Evolutionary conservation across 73 alveolate genomes (phyloP).

Genomic region (Paramecium primaurelia): DNA sequence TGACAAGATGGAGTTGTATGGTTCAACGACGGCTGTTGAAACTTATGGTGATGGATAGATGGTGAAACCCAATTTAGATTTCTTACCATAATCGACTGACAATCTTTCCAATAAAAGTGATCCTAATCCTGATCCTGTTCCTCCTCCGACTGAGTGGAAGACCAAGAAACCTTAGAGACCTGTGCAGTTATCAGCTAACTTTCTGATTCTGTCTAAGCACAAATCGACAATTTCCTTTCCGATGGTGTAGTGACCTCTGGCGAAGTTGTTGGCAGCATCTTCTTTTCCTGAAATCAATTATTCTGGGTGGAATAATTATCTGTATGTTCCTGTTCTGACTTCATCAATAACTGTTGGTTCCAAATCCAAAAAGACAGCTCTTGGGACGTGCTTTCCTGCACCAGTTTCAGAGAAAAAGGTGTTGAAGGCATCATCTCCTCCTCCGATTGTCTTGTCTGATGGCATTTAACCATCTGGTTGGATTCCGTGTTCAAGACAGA

Average conservation of each 20-base stretch:
- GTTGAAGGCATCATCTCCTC: constrained; percentile 97
- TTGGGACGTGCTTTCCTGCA: constrained; percentile 97
- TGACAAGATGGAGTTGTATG: constrained; percentile 84
- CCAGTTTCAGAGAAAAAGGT: constrained; percentile 98
- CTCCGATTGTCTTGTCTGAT: constrained; percentile 93
- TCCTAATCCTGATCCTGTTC: constrained; percentile 99
- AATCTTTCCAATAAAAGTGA: constrained; percentile 95
- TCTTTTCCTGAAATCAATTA: constrained; percentile 77
- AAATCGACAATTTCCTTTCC: constrained; percentile 92
- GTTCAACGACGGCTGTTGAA: constrained; percentile 91
- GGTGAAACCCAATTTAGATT: constrained; percentile 84
- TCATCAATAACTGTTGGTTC: constrained; percentile 94
- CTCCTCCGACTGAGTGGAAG: constrained; percentile 98
- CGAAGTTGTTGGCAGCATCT: constrained; percentile 94
- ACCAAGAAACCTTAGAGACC: constrained; percentile 96
- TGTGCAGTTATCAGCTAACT: constrained; percentile 95
- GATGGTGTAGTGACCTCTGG: constrained; percentile 95
- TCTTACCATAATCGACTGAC: constrained; percentile 88
- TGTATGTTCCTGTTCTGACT: constrained; percentile 92
- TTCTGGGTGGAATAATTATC: constrained; percentile 84
- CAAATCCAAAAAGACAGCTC: constrained; percentile 95
- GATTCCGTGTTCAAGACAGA: constrained; percentile 98
- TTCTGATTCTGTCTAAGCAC: constrained; percentile 88
- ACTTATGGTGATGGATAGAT: constrained; percentile 87
- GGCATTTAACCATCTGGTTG: constrained; percentile 99